phyloP scores from a whole-genome alignment of 495 filamentous ascomycete species.

The Pyrenula massariospora region DNA sequence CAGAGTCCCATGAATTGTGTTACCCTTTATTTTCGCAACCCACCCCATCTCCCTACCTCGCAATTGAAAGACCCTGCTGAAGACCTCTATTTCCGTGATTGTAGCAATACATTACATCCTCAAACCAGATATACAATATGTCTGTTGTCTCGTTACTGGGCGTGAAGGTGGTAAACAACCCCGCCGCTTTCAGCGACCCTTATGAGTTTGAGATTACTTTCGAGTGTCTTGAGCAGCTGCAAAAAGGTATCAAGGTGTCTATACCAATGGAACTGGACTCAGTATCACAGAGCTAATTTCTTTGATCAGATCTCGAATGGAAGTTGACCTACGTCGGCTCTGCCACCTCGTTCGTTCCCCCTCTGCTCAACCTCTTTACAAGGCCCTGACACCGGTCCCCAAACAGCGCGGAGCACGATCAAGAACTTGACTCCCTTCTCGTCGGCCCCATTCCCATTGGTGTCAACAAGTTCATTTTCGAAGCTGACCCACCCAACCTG shows the following conservation, averaged over 20 bases:
- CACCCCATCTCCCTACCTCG: no score
- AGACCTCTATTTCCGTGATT: no score
- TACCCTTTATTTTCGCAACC: no score
- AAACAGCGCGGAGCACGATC: constrained; percentile 91
- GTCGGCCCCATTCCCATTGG: constrained; percentile 94
- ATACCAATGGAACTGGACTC: constrained; percentile 2
- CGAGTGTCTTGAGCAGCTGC: constrained; percentile 84
- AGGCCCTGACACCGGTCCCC: constrained; percentile 15
- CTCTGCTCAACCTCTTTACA: constrained; percentile 7
- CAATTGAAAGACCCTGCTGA: no score
- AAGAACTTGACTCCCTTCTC: constrained; percentile 92
- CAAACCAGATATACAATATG: constrained; percentile 56
- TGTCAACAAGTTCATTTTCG: constrained; percentile 97
- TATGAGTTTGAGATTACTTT: constrained; percentile 99
- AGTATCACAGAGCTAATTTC: no score
- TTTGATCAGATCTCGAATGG: constrained; percentile 80
- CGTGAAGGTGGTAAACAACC: constrained; percentile 93
- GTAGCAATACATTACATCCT: no score
- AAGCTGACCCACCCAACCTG: constrained; percentile 84
- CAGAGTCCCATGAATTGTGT: no score
- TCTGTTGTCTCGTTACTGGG: constrained; percentile 92
- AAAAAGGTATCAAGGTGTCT: constrained; percentile 84
- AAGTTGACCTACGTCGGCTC: constrained; percentile 98
- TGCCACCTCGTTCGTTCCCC: constrained; percentile 69
- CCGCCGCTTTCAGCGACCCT: constrained; percentile 73